Percentiles rank a stretch among this genome's conserved stretches.
These are phyloP conservation scores for Malus hybrid DNA, from an alignment of 331 rosid species.

Conservation along the genomic window DNA sequence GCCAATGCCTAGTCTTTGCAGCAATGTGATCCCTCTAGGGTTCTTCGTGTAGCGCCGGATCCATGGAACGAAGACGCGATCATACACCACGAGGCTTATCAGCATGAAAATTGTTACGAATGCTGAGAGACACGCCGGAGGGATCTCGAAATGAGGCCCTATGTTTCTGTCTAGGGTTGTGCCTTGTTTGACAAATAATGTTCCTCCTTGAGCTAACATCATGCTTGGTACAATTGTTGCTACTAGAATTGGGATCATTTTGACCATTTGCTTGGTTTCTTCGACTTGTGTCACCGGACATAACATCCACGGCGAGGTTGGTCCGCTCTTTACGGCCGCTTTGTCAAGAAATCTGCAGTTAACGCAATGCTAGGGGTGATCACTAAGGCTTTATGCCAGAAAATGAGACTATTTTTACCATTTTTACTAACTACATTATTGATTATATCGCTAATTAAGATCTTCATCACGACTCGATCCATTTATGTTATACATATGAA, in stretches of 20 bases:
- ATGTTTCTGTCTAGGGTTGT: constrained; percentile 51
- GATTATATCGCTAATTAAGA: not conserved
- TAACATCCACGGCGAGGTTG: constrained; percentile 49
- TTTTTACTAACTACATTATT: not conserved
- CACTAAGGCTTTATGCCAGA: not conserved
- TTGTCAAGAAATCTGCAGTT: constrained; percentile 69
- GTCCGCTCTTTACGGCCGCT: constrained; percentile 43
- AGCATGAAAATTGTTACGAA: constrained; percentile 68
- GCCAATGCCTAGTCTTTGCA: constrained; percentile 71
- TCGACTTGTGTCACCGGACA: constrained; percentile 79
- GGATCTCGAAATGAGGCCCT: constrained; percentile 64
- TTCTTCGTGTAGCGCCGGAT: constrained; percentile 48
- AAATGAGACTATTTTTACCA: not conserved
- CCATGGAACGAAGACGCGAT: constrained; percentile 47
- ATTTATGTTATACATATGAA: too few species aligned
- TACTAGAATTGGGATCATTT: constrained; percentile 60
- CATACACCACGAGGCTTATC: constrained; percentile 49
- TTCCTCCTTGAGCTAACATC: constrained; percentile 30
- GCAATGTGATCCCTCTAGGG: constrained; percentile 83
- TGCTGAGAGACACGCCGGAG: constrained; percentile 56
- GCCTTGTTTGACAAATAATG: constrained; percentile 70
- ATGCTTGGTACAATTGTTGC: constrained; percentile 57
- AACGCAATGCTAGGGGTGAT: not conserved
- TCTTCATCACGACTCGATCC: too few species aligned
- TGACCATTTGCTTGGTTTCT: constrained; percentile 81